Conservation (phyloP, 441 rosid genomes). For the Pelargonium fulgidum region DNA sequence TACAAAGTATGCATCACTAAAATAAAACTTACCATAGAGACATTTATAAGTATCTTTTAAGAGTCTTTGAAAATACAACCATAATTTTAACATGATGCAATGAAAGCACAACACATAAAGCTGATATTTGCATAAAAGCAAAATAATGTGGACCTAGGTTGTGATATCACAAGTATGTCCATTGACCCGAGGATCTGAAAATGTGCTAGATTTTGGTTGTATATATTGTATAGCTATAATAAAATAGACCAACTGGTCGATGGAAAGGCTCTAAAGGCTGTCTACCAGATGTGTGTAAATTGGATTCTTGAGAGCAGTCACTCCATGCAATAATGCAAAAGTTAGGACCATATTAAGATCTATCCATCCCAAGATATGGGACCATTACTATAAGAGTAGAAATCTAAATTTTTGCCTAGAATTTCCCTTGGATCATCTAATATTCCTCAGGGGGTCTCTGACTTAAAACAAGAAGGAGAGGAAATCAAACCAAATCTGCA, state of each 20-base stretch:
- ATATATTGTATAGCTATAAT: not conserved
- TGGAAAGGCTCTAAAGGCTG: not conserved
- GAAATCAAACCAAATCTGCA: not conserved
- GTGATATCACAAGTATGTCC: not conserved
- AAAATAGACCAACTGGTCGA: not conserved
- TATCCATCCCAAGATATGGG: not conserved
- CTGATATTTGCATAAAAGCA: not conserved
- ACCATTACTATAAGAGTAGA: not conserved
- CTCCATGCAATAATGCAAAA: not conserved
- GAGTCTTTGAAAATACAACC: not conserved
- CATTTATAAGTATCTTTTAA: slow-evolving; percentile 7
- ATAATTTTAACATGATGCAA: slow-evolving; percentile 1
- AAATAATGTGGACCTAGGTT: not conserved
- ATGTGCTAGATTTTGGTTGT: not conserved
- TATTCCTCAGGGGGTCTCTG: not conserved
- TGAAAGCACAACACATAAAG: not conserved
- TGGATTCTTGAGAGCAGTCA: not conserved
- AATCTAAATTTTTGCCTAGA: not conserved
- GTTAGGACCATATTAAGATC: not conserved
- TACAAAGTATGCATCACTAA: slow-evolving; percentile 3
- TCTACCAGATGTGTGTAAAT: too few relatives aligned
- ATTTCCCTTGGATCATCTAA: not conserved
- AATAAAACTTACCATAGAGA: not conserved
- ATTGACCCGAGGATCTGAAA: not conserved
- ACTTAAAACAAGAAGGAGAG: slow-evolving; percentile 2